Evolutionary conservation across 192 early-diverging fungal genomes (phyloP).

Genomic region (Dissophora globulifera): DNA sequence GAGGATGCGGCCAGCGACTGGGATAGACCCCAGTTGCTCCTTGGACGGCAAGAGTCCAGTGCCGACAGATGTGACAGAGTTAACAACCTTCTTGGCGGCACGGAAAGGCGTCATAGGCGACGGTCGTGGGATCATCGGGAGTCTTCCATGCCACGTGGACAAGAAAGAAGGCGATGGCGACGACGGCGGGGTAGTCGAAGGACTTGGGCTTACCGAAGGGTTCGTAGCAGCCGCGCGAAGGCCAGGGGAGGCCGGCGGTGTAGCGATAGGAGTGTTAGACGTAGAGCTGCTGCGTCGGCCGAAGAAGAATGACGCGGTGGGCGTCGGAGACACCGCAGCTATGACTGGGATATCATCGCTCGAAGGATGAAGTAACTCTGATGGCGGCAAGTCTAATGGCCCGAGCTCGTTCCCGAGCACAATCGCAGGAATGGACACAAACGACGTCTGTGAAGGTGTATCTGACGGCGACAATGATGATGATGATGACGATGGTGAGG

Average conservation of each 20-base stretch:
- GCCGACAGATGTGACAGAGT: slow-evolving; percentile 45
- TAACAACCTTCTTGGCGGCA: slow-evolving; percentile 38
- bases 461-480: not conserved
- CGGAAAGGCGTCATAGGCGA: slow-evolving; percentile 42
- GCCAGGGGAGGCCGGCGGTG: slow-evolving; percentile 40
- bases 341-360: not conserved
- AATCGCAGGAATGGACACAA: slow-evolving; percentile 10
- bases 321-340: not conserved
- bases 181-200: slow-evolving; percentile 34
- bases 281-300: slow-evolving; percentile 5
- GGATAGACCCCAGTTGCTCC: slow-evolving; percentile 46
- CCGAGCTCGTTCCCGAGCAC: slow-evolving; percentile 29
- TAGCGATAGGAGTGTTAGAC: slow-evolving; percentile 22
- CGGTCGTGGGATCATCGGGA: slow-evolving; percentile 38
- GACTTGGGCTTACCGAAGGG: slow-evolving; percentile 8
- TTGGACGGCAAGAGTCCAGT: slow-evolving; percentile 43
- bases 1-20: slow-evolving; percentile 47
- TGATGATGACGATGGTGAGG: not conserved
- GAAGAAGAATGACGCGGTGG: slow-evolving; percentile 21
- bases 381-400: slow-evolving; percentile 15
- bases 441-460: slow-evolving; percentile 7
- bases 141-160: slow-evolving; percentile 24
- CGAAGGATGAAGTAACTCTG: not conserved
- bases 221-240: slow-evolving; percentile 18
- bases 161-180: slow-evolving; percentile 44